Evolutionary conservation across 306 rosid species (phyloP).

Genomic region (Citrullus amarus): DNA sequence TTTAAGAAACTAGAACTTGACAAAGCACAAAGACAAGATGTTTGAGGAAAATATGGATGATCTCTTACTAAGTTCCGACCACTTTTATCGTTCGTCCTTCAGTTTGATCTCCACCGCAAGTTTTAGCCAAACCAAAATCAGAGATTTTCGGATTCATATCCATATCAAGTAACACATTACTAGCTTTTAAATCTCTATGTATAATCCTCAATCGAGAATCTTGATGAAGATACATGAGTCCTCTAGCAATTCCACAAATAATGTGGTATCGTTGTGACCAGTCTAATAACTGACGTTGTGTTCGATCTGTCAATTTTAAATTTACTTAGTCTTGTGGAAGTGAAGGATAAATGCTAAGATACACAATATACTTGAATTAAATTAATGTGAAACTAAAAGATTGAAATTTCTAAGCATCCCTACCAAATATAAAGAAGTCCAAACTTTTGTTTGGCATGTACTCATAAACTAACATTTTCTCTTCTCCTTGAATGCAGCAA

Average conservation of each 20-base stretch:
- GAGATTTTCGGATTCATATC: slow-evolving; percentile 22
- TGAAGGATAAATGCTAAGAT: background rate
- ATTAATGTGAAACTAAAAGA: background rate
- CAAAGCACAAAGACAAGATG: background rate
- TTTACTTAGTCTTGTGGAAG: background rate
- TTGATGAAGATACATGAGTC: slow-evolving; percentile 21
- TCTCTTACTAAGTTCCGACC: slow-evolving; percentile 23
- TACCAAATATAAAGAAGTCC: slow-evolving; percentile 57
- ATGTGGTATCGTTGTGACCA: slow-evolving; percentile 6
- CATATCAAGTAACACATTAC: slow-evolving; percentile 15
- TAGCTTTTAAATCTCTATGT: slow-evolving; percentile 20
- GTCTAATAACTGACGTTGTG: background rate
- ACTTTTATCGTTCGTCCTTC: slow-evolving; percentile 9
- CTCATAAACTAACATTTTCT: slow-evolving; percentile 24
- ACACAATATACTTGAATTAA: too few relatives aligned
- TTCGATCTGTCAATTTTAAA: slow-evolving; percentile 1
- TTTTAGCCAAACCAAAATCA: slow-evolving; percentile 19
- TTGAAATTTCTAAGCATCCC: background rate
- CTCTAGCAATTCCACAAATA: slow-evolving; percentile 10
- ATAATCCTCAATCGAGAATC: slow-evolving; percentile 23
- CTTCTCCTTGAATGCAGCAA: slow-evolving; percentile 38
- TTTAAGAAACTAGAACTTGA: background rate
- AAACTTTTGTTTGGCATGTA: slow-evolving; percentile 35
- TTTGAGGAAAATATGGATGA: background rate
- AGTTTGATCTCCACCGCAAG: slow-evolving; percentile 13